Conservation (phyloP, 2,329 filamentous ascomycete genomes). For the Coniochaeta sp. region DNA sequence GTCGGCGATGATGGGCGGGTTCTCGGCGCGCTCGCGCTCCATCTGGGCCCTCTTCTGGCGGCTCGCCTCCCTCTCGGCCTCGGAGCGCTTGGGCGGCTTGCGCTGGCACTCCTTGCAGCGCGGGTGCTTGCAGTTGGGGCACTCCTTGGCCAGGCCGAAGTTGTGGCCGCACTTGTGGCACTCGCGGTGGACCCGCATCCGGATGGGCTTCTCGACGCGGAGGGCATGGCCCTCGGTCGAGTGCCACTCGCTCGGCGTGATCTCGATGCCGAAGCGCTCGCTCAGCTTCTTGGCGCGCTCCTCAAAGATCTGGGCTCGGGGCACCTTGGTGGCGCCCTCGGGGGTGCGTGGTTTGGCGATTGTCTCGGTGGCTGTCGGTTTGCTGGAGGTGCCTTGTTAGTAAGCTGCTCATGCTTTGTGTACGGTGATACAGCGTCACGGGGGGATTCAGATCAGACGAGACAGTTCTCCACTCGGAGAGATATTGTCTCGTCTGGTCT, state of each 20-base stretch:
- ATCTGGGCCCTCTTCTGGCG: conserved; percentile 42
- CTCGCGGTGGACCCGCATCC: conserved; percentile 68
- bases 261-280: conserved; percentile 48
- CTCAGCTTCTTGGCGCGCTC: conserved; percentile 50
- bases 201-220: conserved; percentile 68
- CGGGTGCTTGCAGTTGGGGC: conserved; percentile 68
- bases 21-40: conserved; percentile 49
- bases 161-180: conserved; percentile 76
- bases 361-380: conserved; percentile 1
- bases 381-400: background rate
- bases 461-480: background rate
- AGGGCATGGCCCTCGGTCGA: conserved; percentile 46
- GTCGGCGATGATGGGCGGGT: conserved; percentile 45
- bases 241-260: conserved; percentile 47
- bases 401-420: background rate
- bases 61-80: conserved; percentile 45
- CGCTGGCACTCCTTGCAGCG: conserved; percentile 77
- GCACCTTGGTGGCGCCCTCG: conserved; percentile 26
- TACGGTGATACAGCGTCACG: background rate
- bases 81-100: conserved; percentile 60
- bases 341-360: conserved; percentile 7
- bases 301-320: conserved; percentile 44
- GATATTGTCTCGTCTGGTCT: no score
- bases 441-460: conserved; percentile 5
- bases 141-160: conserved; percentile 68